These are phyloP conservation scores for Neofusicoccum kwambonambiense DNA, from an alignment of 2,329 filamentous ascomycete genomes.

Conservation along the genomic window DNA sequence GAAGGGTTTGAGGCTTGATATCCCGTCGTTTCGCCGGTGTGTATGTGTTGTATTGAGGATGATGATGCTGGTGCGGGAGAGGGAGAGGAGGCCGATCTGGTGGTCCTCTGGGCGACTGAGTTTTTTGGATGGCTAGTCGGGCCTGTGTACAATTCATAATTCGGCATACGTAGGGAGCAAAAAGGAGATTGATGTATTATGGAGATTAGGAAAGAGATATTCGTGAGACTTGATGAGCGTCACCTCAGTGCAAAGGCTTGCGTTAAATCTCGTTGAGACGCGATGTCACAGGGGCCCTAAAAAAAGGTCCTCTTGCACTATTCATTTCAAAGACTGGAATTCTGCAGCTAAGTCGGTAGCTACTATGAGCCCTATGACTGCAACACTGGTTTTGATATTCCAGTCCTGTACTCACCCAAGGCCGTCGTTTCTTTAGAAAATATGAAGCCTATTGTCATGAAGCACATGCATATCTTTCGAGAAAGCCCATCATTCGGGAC, in stretches of 20 bases:
- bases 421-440: too few species aligned
- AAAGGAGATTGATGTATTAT: background rate
- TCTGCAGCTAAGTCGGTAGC: too few species aligned
- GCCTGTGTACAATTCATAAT: background rate
- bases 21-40: constrained; percentile 4
- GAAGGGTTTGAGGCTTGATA: constrained; percentile 8
- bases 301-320: too few species aligned
- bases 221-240: too few species aligned
- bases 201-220: background rate
- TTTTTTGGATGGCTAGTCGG: background rate
- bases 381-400: background rate
- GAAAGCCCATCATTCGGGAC: background rate
- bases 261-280: too few species aligned
- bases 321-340: too few species aligned
- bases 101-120: background rate
- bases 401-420: background rate
- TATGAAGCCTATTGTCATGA: background rate
- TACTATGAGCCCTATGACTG: background rate
- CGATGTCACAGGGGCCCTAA: too few species aligned
- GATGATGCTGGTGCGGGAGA: background rate
- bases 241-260: too few species aligned
- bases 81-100: background rate
- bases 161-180: constrained; percentile 1
- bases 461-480: background rate
- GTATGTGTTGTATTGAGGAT: background rate